These are phyloP conservation scores for Hemileccinum rubropunctum DNA, from an alignment of 768 basidiomycete species.

Conservation along the genomic window DNA sequence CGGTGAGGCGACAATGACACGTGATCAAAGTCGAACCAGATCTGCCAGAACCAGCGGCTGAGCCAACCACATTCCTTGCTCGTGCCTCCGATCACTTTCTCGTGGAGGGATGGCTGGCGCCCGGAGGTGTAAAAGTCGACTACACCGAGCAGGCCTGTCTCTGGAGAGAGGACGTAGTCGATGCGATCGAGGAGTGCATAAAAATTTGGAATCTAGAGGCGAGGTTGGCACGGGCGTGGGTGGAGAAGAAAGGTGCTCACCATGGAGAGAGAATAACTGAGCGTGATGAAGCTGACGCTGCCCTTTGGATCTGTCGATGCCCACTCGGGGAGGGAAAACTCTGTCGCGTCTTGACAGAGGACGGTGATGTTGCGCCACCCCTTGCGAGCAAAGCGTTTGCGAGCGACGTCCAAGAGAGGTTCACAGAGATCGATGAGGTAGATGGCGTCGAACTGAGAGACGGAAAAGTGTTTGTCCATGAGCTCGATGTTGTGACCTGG, in stretches of 20 bases:
- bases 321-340: constrained; percentile 65
- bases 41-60: constrained; percentile 77
- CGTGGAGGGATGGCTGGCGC: constrained; percentile 52
- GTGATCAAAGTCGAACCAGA: constrained; percentile 61
- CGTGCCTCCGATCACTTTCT: constrained; percentile 60
- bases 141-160: constrained; percentile 60
- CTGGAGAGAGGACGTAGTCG: constrained; percentile 59
- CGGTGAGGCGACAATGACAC: constrained; percentile 55
- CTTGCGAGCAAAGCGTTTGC: constrained; percentile 58
- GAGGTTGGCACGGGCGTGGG: background rate
- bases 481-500: constrained; percentile 67
- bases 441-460: constrained; percentile 60
- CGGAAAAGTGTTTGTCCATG: constrained; percentile 60
- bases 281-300: constrained; percentile 50
- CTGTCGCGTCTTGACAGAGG: constrained; percentile 68
- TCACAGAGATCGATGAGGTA: constrained; percentile 76
- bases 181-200: constrained; percentile 67
- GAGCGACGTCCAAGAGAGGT: constrained; percentile 65
- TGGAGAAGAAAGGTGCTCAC: constrained; percentile 17
- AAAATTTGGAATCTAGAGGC: constrained; percentile 53
- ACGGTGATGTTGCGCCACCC: constrained; percentile 77
- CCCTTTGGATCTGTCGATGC: constrained; percentile 48
- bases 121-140: constrained; percentile 71
- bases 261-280: constrained; percentile 61
- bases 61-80: constrained; percentile 63